Evolutionary conservation across 768 basidiomycete species (phyloP).

Genomic region (Tylopilus vinaceipallidus): DNA sequence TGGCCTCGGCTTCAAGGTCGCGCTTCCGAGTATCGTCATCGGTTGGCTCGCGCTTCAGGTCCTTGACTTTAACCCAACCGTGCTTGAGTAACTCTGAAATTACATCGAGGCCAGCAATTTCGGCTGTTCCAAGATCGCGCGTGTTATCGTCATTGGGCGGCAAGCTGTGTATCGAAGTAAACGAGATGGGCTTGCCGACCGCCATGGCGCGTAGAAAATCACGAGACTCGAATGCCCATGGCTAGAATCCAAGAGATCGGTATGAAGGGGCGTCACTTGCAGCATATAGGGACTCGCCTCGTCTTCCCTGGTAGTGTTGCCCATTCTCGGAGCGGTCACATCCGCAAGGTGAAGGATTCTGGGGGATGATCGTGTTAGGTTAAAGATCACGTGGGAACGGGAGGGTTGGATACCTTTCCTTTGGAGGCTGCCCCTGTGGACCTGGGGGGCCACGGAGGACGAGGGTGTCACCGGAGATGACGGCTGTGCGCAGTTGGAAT

Average conservation of each 20-base stretch:
- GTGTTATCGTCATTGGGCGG: conserved; percentile 71
- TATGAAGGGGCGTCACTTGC: not conserved
- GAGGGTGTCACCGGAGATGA: conserved; percentile 88
- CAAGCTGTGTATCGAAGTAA: conserved; percentile 78
- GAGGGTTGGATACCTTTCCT: conserved; percentile 65
- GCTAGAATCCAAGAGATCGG: conserved; percentile 40
- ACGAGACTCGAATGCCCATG: conserved; percentile 90
- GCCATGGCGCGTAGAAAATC: conserved; percentile 84
- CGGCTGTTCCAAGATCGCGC: conserved; percentile 77
- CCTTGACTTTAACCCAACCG: conserved; percentile 95
- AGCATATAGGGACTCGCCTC: conserved; percentile 54
- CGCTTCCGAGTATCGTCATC: conserved; percentile 73
- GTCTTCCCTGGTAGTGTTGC: conserved; percentile 80
- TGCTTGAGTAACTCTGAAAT: conserved; percentile 73
- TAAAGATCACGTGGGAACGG: not conserved
- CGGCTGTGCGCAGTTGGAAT: conserved; percentile 48
- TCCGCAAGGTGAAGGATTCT: conserved; percentile 92
- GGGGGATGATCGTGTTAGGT: conserved; percentile 12
- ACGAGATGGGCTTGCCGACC: conserved; percentile 90
- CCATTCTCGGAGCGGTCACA: conserved; percentile 79
- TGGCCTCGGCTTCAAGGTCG: conserved; percentile 77
- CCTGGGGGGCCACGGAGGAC: conserved; percentile 75
- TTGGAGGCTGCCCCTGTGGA: conserved; percentile 82
- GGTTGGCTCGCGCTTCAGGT: conserved; percentile 76
- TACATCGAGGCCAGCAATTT: conserved; percentile 71